These are phyloP conservation scores for Hymenoscyphus occultus DNA, from an alignment of 2,329 filamentous ascomycete genomes.

Conservation along the genomic window DNA sequence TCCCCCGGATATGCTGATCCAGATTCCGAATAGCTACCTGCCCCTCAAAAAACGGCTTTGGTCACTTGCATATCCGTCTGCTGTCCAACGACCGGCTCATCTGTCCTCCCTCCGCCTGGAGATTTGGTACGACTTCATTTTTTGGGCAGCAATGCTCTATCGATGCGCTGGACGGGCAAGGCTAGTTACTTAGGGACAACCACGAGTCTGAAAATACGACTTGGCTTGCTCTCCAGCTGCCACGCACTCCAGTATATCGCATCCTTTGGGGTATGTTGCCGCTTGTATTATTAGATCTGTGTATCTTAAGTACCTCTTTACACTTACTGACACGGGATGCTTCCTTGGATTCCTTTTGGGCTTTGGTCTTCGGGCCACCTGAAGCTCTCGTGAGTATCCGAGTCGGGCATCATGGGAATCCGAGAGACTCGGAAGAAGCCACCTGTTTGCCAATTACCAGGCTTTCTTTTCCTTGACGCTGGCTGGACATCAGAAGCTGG, in stretches of 20 bases:
- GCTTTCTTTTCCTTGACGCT: background rate
- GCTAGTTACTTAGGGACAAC: slow-evolving; percentile 24
- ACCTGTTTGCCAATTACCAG: slow-evolving; percentile 1
- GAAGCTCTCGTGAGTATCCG: background rate
- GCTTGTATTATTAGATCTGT: slow-evolving; percentile 13
- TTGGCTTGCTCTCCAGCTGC: slow-evolving; percentile 33
- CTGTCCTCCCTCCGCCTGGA: slow-evolving; percentile 9
- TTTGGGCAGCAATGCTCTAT: slow-evolving; percentile 33
- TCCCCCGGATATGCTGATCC: slow-evolving; percentile 4
- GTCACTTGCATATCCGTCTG: slow-evolving; percentile 17
- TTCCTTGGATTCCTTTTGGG: slow-evolving; percentile 6
- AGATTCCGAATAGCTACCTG: background rate
- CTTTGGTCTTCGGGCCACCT: background rate
- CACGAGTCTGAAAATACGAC: slow-evolving; percentile 22
- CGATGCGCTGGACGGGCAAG: slow-evolving; percentile 32
- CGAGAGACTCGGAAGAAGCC: background rate
- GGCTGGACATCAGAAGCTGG: background rate
- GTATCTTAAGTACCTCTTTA: slow-evolving; percentile 12
- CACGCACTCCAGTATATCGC: slow-evolving; percentile 25
- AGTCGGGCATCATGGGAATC: slow-evolving; percentile 4
- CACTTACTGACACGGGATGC: background rate
- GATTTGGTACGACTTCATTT: slow-evolving; percentile 13
- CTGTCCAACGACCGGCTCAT: slow-evolving; percentile 17
- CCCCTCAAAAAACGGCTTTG: background rate
- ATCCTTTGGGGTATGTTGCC: slow-evolving; percentile 7